Evolutionary conservation across 495 filamentous ascomycete genomes (phyloP), one percentile per base, ranked within the genome.

Genomic region (Hypoxylon rickii): DNA sequence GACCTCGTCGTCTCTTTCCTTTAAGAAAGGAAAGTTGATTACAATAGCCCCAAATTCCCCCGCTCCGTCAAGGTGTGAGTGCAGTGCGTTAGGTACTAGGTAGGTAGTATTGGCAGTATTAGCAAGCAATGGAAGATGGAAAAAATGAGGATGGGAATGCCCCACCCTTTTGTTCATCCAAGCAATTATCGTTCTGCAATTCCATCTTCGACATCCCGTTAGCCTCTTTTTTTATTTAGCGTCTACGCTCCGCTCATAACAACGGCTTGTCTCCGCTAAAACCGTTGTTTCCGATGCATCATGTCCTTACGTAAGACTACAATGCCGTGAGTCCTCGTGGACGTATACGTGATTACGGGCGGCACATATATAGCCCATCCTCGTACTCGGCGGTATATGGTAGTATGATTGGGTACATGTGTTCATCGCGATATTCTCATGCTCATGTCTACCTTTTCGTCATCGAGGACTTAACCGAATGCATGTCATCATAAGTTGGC

Each of bases 241-340:
- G 32, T 36, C 37, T 24, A n/a, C n/a, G n/a, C n/a, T n/a, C n/a
- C n/a, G n/a, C n/a, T n/a, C n/a, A n/a, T n/a, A n/a, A n/a, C 10
- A 8, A 47, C 37, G 34, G 36, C 12, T 45, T 57, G 44, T 40
- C 54, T 40, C 54, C 54, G 53, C 44, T 56, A 56, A 56, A 16
- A 44, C 54, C 54, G 54, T 57, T 57, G 54, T 57, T 20, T 20
- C 55, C 46, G 55, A 46, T 0, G 40, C n/a, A n/a, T n/a, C n/a
- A n/a, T n/a, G n/a, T n/a, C n/a, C 55, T 58, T 51, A 58, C 31
- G 15, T 50, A 50, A 43, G 10, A n/a, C 6, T 22, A 39, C 16
- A 42, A 12, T 16, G 0, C 20, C 26, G 15, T 21, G 7, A 39
- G 13, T 38, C n/a, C 34, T 3, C 18, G 18, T 3, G 13, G 16